Evolutionary conservation across 768 basidiomycete genomes (phyloP).

Genomic region (Termitomyces sp.): DNA sequence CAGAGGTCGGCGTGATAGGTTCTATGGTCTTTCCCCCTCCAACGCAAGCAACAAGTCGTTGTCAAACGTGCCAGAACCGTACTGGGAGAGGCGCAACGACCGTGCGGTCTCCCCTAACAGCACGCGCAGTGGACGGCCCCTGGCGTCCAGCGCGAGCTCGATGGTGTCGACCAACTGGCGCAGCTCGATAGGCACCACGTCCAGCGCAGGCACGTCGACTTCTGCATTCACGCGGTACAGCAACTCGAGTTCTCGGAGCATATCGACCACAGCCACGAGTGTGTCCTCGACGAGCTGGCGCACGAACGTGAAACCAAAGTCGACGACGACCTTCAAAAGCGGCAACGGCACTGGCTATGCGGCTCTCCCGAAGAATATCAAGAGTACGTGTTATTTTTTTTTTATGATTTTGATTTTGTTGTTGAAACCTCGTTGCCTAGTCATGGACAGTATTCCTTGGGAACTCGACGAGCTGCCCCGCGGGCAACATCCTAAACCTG

Average conservation of each 20-base stretch:
- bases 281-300: constrained; percentile 74
- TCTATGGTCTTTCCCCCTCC: constrained; percentile 5
- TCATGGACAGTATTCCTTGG: constrained; percentile 75
- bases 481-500: constrained; percentile 53
- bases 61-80: constrained; percentile 15
- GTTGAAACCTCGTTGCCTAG: too few species aligned
- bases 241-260: constrained; percentile 64
- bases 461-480: constrained; percentile 66
- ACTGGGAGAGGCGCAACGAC: constrained; percentile 28
- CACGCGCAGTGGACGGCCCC: constrained; percentile 44
- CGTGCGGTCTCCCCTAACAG: constrained; percentile 57
- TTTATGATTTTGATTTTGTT: too few species aligned
- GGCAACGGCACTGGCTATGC: constrained; percentile 23
- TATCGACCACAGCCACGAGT: constrained; percentile 78
- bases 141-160: constrained; percentile 56
- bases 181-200: constrained; percentile 65
- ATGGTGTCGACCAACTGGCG: constrained; percentile 71
- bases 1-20: constrained; percentile 36
- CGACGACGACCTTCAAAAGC: constrained; percentile 17
- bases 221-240: constrained; percentile 78
- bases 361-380: constrained; percentile 64
- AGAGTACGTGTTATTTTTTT: too few species aligned
- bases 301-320: constrained; percentile 34
- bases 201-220: constrained; percentile 62
- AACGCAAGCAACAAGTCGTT: constrained; percentile 15